Base-by-base conservation (phyloP, 192 early-diverging fungal species). In the Rhizophagus prolifer region DNA sequence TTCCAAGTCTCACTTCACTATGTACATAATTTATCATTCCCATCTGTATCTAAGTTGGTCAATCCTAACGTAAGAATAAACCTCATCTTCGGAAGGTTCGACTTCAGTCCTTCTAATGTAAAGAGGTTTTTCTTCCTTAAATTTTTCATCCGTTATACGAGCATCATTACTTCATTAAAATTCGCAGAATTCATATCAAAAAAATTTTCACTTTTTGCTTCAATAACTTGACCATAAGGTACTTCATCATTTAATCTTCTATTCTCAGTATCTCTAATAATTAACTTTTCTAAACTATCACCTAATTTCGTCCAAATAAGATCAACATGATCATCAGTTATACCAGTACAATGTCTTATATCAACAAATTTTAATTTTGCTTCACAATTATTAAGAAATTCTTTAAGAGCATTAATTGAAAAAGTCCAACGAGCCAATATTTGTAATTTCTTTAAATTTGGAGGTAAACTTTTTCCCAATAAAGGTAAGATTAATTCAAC, bases 391-490 rank as follows among this genome's bases (percentile, higher is more conserved):
- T 38, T n/a, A 2, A 67, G 36, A 44, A 67, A 67, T 9, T 16
- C 14, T 6, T 44, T 38, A n/a, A 67, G 21, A 41, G 34, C 30
- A 12, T n/a, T 1, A n/a, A 38, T 36, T 23, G 14, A 41, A 67
- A 67, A 67, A 9, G 10, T 67, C 65, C 65, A 67, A 19, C 31
- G 65, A 16, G 65, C 65, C 30, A 41, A 38, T 0, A 67, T 67
- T 67, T 67, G 31, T 38, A 67, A 67, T n/a, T 41, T 30, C 21
- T 41, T n/a, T 38, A 67, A 38, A 67, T 38, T 67, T n/a, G 21
- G 21, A 6, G 65, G 65, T 67, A 67, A 67, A 67, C 19, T n/a
- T 67, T 41, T 67, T 25, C 65, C 65, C 16, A 67, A 38, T 41
- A 41, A 36, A 41, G 65, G 65, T 38, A 67, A 38, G 3, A 67